Percentiles rank a stretch among this genome's conserved stretches.
Conservation (phyloP, 1,284 basidiomycete species). For the Cystobasidium slooffiae region DNA sequence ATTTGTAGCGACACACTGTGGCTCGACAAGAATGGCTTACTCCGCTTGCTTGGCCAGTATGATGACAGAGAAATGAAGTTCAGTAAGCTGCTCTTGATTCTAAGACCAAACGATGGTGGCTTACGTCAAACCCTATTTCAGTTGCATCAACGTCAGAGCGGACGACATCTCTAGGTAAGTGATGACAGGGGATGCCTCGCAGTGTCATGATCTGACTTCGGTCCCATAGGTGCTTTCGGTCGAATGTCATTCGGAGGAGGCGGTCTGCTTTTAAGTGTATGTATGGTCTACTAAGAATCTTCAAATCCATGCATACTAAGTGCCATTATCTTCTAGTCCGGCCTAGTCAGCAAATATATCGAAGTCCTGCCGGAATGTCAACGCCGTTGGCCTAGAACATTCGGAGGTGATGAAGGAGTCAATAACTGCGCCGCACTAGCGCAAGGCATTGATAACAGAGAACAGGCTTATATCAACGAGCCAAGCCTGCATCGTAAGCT, state of each 20-base stretch:
- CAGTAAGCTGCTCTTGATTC: constrained; percentile 9
- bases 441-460: not conserved
- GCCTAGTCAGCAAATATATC: constrained; percentile 10
- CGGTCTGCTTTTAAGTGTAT: constrained; percentile 16
- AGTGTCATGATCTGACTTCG: not conserved
- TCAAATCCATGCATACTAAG: not conserved
- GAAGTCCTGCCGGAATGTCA: constrained; percentile 18
- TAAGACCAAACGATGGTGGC: not conserved
- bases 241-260: constrained; percentile 19
- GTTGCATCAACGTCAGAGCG: constrained; percentile 24
- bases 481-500: constrained; percentile 21
- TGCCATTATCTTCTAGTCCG: not conserved
- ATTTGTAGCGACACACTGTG: constrained; percentile 16
- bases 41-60: constrained; percentile 11
- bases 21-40: constrained; percentile 14
- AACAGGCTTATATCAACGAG: constrained; percentile 22
- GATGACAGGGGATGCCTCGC: not conserved
- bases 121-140: not conserved
- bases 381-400: constrained; percentile 8
- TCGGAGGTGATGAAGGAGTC: constrained; percentile 27
- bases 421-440: constrained; percentile 17
- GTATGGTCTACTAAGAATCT: not conserved
- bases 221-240: not conserved
- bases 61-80: constrained; percentile 10
- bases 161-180: constrained; percentile 3